Evolutionary conservation across 345 rosid genomes (phyloP), one percentile per base, ranked within the genome.

Genomic region (Alliaria petiolata): DNA sequence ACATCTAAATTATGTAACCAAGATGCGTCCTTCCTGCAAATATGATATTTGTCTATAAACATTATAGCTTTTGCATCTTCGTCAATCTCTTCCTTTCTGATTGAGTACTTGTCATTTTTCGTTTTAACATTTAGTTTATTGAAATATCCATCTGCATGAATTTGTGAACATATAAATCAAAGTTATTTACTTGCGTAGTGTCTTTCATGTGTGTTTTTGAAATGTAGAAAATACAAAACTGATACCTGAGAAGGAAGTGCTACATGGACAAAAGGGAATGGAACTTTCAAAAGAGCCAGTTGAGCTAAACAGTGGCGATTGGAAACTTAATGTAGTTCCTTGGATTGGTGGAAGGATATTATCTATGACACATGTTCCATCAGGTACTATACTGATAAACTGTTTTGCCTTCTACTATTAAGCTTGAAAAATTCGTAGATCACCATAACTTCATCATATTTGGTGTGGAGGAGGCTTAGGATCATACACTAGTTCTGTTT

Each of bases 301-400:
- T 84, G 89, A 89, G 62, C 67, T 93, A 70, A 81, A 79, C 81
- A 85, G 82, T 69, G 89, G 90, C 47, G 80, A 83, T 50, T 93
- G 98, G 97, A 79, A 43, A 76, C 79, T 84, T 20, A 81, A 86
- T 82, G 69, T 93, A 46, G 91, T 93, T 71, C 96, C 97, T 56
- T 93, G 97, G 97, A 85, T 89, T 75, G 98, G 98, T 44, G 98
- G 97, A 45, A 85, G 98, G 78, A 85, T 90, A 79, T 67, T 90
- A 65, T 93, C 98, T 45, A 93, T 93, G 98, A 85, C 75, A 70
- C 96, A 93, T 79, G 75, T 84, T 75, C 96, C 96, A 54, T 86
- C 98, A 79, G 93, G 98, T 90, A 87, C 65, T 62, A 25, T 40
- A 67, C 19, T 0, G 4, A 47, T 26, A 16, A 26, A 14, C 55